phyloP scores from a whole-genome alignment of 192 early-diverging fungal species.

The Powellomyces hirtus region DNA sequence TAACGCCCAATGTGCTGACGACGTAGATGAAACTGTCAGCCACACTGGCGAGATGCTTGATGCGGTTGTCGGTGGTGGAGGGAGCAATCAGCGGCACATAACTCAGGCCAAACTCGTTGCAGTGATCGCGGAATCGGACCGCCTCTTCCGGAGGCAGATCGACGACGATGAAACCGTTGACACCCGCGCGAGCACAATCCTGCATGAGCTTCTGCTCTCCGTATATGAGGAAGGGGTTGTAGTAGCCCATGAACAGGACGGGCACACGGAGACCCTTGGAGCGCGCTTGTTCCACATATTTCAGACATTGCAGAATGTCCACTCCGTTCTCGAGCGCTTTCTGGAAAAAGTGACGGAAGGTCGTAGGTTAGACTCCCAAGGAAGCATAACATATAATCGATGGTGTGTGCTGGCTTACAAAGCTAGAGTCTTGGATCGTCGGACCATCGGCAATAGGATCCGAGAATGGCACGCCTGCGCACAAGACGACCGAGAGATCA shows the following conservation, averaged over 20 bases:
- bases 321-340: conserved; percentile 75
- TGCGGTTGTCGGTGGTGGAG: conserved; percentile 82
- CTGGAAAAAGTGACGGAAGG: conserved; percentile 34
- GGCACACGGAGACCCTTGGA: conserved; percentile 80
- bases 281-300: conserved; percentile 78
- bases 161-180: conserved; percentile 96
- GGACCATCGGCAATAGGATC: conserved; percentile 98
- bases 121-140: conserved; percentile 75
- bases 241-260: conserved; percentile 98
- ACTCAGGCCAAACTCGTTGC: conserved; percentile 69
- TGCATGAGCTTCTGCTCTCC: conserved; percentile 85
- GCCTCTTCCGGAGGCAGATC: conserved; percentile 98
- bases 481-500: neutral
- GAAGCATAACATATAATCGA: neutral
- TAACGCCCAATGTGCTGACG: conserved; percentile 91
- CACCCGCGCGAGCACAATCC: conserved; percentile 79
- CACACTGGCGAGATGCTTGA: conserved; percentile 71
- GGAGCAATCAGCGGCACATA: conserved; percentile 93
- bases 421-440: conserved; percentile 89
- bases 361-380: neutral
- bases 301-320: conserved; percentile 79
- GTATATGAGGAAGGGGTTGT: conserved; percentile 94
- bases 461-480: conserved; percentile 85
- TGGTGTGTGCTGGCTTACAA: conserved; percentile 41
- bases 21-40: conserved; percentile 96